These are phyloP conservation scores for Amanita muscaria DNA, from an alignment of 768 basidiomycete species.

Conservation along the genomic window DNA sequence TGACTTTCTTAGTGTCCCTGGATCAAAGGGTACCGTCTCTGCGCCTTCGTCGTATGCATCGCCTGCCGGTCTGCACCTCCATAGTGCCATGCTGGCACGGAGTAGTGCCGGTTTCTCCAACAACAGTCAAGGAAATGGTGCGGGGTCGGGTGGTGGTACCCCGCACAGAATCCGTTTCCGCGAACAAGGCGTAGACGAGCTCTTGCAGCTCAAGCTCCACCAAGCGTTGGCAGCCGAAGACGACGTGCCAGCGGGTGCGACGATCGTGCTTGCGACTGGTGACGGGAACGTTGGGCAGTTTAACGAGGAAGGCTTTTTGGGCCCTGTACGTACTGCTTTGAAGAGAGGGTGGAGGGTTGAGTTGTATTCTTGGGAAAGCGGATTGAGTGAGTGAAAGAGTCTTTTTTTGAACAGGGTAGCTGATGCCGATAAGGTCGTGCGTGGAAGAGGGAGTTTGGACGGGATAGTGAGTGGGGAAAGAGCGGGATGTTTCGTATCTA, in stretches of 20 bases:
- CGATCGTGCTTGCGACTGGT: constrained; percentile 88
- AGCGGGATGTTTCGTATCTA: constrained; percentile 45
- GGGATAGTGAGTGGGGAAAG: constrained; percentile 42
- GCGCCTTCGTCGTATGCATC: neutral
- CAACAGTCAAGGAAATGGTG: neutral
- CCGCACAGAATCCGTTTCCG: constrained; percentile 64
- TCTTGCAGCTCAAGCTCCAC: constrained; percentile 86
- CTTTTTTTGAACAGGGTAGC: neutral
- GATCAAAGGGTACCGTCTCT: neutral
- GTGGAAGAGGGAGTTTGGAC: constrained; percentile 70
- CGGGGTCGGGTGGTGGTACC: constrained; percentile 1
- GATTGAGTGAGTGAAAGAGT: constrained; percentile 43
- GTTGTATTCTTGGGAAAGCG: constrained; percentile 85
- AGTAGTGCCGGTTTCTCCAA: neutral
- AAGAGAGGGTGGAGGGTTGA: constrained; percentile 93
- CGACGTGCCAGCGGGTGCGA: constrained; percentile 53
- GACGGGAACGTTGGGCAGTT: constrained; percentile 92
- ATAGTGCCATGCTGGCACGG: neutral
- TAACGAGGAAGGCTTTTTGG: constrained; percentile 85
- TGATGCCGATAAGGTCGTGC: constrained; percentile 36
- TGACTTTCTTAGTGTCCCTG: neutral
- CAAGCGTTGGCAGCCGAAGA: constrained; percentile 74
- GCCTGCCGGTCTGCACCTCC: neutral
- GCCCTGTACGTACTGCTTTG: constrained; percentile 77
- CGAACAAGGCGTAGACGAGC: constrained; percentile 93